Evolutionary conservation across 1,284 basidiomycete genomes (phyloP).

Genomic region (Phellopilus nigrolimitatus): DNA sequence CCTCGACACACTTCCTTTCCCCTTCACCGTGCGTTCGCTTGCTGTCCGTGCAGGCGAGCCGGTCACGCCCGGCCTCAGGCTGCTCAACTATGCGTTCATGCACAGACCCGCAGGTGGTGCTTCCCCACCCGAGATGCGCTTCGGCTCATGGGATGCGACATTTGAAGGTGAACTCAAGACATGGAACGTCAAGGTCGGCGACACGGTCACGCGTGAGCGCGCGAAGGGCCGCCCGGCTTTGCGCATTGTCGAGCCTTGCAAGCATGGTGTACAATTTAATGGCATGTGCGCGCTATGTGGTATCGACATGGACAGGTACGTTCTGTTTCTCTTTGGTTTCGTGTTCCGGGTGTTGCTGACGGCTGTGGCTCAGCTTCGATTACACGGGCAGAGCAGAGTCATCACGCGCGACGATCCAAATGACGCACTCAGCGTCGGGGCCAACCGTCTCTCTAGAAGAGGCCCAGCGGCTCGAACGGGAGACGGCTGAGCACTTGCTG

Average conservation of each 20-base stretch:
- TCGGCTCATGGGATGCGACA: slow-evolving; percentile 84
- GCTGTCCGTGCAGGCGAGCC: slow-evolving; percentile 41
- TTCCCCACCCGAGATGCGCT: slow-evolving; percentile 58
- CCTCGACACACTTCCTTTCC: slow-evolving; percentile 70
- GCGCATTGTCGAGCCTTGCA: slow-evolving; percentile 79
- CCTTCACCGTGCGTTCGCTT: slow-evolving; percentile 69
- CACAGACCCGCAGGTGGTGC: slow-evolving; percentile 36
- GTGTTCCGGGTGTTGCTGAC: slow-evolving; percentile 8
- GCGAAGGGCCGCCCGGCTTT: slow-evolving; percentile 58
- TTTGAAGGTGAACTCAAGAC: slow-evolving; percentile 67
- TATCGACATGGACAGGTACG: slow-evolving; percentile 88
- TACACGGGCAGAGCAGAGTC: slow-evolving; percentile 83
- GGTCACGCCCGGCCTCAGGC: slow-evolving; percentile 64
- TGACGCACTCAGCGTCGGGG: slow-evolving; percentile 79
- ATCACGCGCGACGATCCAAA: slow-evolving; percentile 76
- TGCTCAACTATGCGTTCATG: slow-evolving; percentile 77
- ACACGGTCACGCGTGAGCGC: slow-evolving; percentile 51
- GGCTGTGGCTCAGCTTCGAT: slow-evolving; percentile 54
- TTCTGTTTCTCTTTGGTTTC: slow-evolving; percentile 24
- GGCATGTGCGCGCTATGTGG: slow-evolving; percentile 94
- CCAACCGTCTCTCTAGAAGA: slow-evolving; percentile 80
- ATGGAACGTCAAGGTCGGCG: slow-evolving; percentile 61
- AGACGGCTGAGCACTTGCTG: slow-evolving; percentile 76
- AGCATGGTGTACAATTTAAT: slow-evolving; percentile 87
- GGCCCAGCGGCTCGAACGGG: slow-evolving; percentile 82